Conservation (phyloP, 331 rosid species). For the Pyrus hybrid region DNA sequence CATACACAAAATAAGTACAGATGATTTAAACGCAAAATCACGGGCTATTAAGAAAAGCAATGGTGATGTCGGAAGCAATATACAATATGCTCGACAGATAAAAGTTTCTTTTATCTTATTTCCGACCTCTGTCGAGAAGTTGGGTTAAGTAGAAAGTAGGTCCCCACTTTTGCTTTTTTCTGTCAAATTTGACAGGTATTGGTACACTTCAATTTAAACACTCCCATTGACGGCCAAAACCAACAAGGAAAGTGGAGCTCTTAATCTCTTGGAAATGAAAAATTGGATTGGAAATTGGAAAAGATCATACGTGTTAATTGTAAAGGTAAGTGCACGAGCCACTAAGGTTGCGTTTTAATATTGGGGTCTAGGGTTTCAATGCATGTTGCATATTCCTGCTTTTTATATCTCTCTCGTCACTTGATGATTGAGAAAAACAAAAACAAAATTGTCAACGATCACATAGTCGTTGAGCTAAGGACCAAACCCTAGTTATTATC, state of each 20-base stretch:
- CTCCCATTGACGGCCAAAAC: neutral
- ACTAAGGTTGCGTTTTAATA: neutral
- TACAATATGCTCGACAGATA: neutral
- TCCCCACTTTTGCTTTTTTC: neutral
- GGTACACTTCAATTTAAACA: neutral
- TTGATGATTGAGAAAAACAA: too few species aligned
- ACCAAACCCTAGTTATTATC: too few species aligned
- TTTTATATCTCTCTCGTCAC: rapidly evolving
- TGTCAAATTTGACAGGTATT: slow-evolving; percentile 8
- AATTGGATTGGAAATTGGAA: neutral
- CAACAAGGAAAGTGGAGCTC: neutral
- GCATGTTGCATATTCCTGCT: too few species aligned
- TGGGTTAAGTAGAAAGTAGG: neutral
- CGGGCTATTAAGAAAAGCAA: too few species aligned
- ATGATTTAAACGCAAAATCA: too few species aligned
- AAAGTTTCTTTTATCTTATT: neutral
- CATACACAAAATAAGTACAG: neutral
- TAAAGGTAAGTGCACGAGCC: slow-evolving; percentile 5
- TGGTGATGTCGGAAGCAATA: slow-evolving; percentile 14
- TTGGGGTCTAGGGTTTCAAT: neutral
- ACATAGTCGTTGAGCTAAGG: too few species aligned
- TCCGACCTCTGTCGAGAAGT: neutral
- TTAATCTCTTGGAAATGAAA: neutral
- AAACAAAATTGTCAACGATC: neutral
- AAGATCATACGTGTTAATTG: neutral